These are phyloP conservation scores for Bipolaris sorokiniana DNA, from an alignment of 2,329 filamentous ascomycete genomes.

Conservation along the genomic window DNA sequence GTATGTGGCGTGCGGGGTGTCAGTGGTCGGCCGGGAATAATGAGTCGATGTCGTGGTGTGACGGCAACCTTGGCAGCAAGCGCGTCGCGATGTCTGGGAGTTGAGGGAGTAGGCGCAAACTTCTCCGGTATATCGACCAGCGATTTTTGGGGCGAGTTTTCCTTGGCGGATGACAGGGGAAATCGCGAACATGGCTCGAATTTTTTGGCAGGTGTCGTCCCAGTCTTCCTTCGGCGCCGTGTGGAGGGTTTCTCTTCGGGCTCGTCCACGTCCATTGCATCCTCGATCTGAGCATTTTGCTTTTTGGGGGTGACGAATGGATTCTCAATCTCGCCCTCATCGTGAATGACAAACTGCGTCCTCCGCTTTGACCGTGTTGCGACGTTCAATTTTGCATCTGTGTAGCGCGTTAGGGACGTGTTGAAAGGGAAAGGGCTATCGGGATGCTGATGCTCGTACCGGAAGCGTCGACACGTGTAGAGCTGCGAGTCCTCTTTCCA, in stretches of 20 bases:
- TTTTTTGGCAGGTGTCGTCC: conserved; percentile 57
- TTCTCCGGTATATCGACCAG: conserved; percentile 58
- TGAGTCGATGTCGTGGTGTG: conserved; percentile 84
- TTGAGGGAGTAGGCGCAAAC: conserved; percentile 63
- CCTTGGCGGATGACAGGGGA: conserved; percentile 54
- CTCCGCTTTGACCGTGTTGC: conserved; percentile 52
- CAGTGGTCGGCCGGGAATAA: conserved; percentile 74
- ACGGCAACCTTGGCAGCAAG: conserved; percentile 70
- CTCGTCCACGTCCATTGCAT: conserved; percentile 56
- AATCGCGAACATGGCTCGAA: conserved; percentile 51
- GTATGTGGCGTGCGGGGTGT: conserved; percentile 82
- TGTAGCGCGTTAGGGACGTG: conserved; percentile 34
- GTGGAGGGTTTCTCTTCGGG: conserved; percentile 42
- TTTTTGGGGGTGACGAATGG: conserved; percentile 55
- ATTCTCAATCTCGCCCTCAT: conserved; percentile 73
- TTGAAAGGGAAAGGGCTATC: conserved; percentile 15
- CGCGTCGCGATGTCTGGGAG: conserved; percentile 80
- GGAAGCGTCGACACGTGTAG: conserved; percentile 29
- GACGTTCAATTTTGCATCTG: conserved; percentile 32
- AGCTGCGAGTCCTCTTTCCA: conserved; percentile 49
- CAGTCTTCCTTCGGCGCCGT: conserved; percentile 42
- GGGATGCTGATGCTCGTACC: conserved; percentile 32
- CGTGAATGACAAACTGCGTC: conserved; percentile 54
- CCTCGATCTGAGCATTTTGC: conserved; percentile 46
- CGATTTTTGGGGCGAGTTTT: conserved; percentile 56